A percentile compares a stretch with the other conserved stretches of the same genome.
Conservation (phyloP, 805 yeast genomes). For the Wickerhamomyces silvicola region DNA sequence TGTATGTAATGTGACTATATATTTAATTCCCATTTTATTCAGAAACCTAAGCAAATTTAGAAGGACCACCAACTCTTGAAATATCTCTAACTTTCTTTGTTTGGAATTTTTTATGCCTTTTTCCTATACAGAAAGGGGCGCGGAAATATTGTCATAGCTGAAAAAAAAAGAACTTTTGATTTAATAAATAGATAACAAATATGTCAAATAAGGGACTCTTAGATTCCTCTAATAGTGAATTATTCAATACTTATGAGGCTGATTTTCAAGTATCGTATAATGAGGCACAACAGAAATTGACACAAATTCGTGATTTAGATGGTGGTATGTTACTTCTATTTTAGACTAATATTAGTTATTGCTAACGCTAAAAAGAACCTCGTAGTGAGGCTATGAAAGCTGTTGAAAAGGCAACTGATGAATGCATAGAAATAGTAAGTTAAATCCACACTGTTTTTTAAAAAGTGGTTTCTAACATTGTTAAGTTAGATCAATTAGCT, state of each 20-base stretch:
- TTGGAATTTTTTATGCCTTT: too few species aligned
- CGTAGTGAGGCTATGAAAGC: constrained; percentile 51
- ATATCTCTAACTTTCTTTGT: too few species aligned
- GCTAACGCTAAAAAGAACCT: constrained; percentile 29
- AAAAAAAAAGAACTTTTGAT: too few species aligned
- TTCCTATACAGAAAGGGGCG: too few species aligned
- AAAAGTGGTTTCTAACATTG: constrained; percentile 3
- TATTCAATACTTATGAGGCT: constrained; percentile 29
- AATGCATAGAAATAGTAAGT: constrained; percentile 59
- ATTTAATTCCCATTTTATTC: too few species aligned
- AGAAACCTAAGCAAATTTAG: too few species aligned
- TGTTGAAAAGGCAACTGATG: constrained; percentile 67
- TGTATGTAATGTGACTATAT: too few species aligned
- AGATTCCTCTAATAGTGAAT: constrained; percentile 18
- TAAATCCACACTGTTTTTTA: too few species aligned
- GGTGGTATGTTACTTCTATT: constrained; percentile 28
- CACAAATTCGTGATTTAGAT: constrained; percentile 42
- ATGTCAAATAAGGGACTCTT: constrained; percentile 22
- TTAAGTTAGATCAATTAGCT: constrained; percentile 71
- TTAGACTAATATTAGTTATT: not conserved
- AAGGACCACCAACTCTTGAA: too few species aligned
- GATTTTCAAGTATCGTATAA: constrained; percentile 53
- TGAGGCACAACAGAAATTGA: constrained; percentile 63
- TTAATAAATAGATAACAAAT: not conserved
- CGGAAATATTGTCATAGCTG: too few species aligned